These are phyloP conservation scores for Kwoniella dejecticola DNA, from an alignment of 768 basidiomycete genomes.

Conservation along the genomic window DNA sequence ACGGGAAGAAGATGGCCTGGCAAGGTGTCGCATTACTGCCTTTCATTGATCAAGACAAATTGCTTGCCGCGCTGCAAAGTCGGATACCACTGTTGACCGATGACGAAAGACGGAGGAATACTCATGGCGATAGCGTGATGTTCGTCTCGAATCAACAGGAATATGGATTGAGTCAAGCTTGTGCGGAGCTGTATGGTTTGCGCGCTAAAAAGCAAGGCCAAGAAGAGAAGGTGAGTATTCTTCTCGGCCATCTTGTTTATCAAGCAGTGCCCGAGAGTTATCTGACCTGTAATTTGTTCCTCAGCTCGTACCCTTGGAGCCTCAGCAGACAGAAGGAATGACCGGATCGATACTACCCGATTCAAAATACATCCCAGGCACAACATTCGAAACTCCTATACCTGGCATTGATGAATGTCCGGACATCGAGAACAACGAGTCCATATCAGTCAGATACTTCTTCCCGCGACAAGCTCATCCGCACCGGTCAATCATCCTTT, in stretches of 20 bases:
- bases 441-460: conserved; percentile 81
- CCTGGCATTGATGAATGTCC: conserved; percentile 62
- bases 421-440: conserved; percentile 83
- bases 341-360: conserved; percentile 78
- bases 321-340: conserved; percentile 68
- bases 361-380: conserved; percentile 85
- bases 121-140: conserved; percentile 78
- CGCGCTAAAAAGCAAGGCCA: conserved; percentile 64
- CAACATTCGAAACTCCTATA: conserved; percentile 81
- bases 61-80: conserved; percentile 78
- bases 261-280: no score
- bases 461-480: conserved; percentile 85
- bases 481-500: conserved; percentile 80
- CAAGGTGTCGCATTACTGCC: conserved; percentile 95
- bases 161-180: conserved; percentile 82
- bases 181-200: conserved; percentile 72
- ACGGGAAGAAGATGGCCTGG: conserved; percentile 99
- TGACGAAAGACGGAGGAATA: conserved; percentile 80
- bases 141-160: conserved; percentile 70
- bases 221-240: conserved; percentile 68
- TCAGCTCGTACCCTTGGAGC: conserved; percentile 75
- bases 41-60: conserved; percentile 83
- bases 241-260: no score
- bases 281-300: background rate
- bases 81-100: conserved; percentile 66